A percentile compares a stretch with the other conserved stretches of the same genome.
Conservation (phyloP, 2,329 filamentous ascomycete genomes). For the Fusarium chlamydosporum region DNA sequence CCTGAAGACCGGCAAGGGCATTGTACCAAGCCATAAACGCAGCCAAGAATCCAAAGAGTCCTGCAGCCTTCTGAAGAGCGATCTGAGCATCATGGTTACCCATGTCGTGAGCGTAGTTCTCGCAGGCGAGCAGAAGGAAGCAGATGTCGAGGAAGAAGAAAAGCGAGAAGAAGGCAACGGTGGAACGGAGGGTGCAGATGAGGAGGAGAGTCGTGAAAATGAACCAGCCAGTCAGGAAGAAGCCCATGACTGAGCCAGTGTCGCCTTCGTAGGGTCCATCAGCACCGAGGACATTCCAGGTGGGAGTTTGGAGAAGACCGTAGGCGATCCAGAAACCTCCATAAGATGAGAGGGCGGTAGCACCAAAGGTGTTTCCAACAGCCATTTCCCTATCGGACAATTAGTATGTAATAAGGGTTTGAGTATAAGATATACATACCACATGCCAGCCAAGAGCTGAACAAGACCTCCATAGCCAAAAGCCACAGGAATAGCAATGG, state of each 20-base stretch:
- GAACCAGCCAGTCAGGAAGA: constrained; percentile 86
- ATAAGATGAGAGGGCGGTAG: constrained; percentile 84
- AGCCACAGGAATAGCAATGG: constrained; percentile 77
- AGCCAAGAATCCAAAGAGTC: constrained; percentile 83
- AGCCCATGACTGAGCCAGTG: constrained; percentile 72
- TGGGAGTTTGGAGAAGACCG: constrained; percentile 77
- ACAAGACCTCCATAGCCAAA: constrained; percentile 81
- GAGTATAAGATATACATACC: constrained; percentile 67
- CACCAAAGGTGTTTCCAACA: constrained; percentile 88
- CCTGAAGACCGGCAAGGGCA: constrained; percentile 84
- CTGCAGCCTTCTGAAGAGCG: constrained; percentile 76
- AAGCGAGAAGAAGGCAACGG: constrained; percentile 81
- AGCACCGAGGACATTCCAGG: constrained; percentile 70
- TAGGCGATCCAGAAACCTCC: constrained; percentile 88
- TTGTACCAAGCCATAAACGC: constrained; percentile 92
- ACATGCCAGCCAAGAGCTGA: constrained; percentile 88
- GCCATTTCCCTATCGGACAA: constrained; percentile 80
- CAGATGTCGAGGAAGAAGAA: constrained; percentile 83
- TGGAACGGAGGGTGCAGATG: constrained; percentile 81
- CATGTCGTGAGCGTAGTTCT: constrained; percentile 70
- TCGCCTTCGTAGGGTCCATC: constrained; percentile 63
- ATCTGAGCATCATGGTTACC: constrained; percentile 62
- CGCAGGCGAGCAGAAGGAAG: constrained; percentile 79
- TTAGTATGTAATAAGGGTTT: constrained; percentile 13
- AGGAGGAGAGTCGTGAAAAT: constrained; percentile 85